A percentile compares a stretch with the other conserved stretches of the same genome.
Conservation (phyloP, 1,284 basidiomycete species). For the Xanthoconium separans region DNA sequence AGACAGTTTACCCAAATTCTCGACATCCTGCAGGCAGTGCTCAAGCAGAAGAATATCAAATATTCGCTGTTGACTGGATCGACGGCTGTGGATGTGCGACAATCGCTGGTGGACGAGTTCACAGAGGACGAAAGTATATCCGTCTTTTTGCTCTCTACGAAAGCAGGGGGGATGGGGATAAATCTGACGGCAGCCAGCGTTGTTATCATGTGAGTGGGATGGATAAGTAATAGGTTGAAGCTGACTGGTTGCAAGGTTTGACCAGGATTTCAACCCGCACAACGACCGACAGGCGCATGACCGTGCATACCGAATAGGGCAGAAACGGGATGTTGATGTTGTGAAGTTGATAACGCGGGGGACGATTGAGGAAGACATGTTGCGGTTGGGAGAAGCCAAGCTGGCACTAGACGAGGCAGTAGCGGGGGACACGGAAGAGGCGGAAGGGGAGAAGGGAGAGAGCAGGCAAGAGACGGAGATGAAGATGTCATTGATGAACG, state of each 20-base stretch:
- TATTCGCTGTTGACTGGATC: conserved; percentile 92
- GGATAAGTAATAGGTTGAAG: neutral
- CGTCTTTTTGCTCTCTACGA: conserved; percentile 93
- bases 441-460: conserved; percentile 54
- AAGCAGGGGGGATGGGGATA: conserved; percentile 92
- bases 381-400: conserved; percentile 87
- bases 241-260: conserved; percentile 59
- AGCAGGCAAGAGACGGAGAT: conserved; percentile 74
- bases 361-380: conserved; percentile 96
- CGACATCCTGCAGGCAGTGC: conserved; percentile 87
- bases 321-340: conserved; percentile 88
- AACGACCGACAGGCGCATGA: conserved; percentile 97
- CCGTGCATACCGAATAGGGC: conserved; percentile 97
- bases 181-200: conserved; percentile 92
- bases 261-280: conserved; percentile 96
- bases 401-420: conserved; percentile 91
- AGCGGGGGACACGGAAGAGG: conserved; percentile 66
- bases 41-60: conserved; percentile 75
- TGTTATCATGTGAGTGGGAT: conserved; percentile 72
- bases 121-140: conserved; percentile 91
- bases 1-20: conserved; percentile 90
- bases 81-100: conserved; percentile 92
- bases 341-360: conserved; percentile 92
- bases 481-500: conserved; percentile 79
- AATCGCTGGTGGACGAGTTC: conserved; percentile 94